These are phyloP conservation scores for Begonia masoniana DNA, from an alignment of 306 rosid genomes.

Conservation along the genomic window DNA sequence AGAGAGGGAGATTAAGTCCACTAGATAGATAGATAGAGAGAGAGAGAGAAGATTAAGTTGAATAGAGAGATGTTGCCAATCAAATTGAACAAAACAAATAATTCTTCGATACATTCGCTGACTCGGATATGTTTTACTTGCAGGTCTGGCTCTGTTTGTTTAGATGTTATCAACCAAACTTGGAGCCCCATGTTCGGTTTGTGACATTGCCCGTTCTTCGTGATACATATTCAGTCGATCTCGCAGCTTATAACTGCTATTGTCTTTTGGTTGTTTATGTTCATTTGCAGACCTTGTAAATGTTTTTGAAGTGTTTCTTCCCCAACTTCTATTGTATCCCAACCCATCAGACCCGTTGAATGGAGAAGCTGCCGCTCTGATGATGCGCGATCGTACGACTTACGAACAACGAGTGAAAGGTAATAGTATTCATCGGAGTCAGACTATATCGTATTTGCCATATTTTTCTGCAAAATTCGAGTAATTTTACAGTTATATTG, in stretches of 20 bases:
- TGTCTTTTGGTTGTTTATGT: background rate
- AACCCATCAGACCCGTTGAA: conserved; percentile 96
- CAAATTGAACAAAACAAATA: too few relatives aligned
- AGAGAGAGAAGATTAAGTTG: too few relatives aligned
- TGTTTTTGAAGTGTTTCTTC: conserved; percentile 95
- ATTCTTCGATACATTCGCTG: too few relatives aligned
- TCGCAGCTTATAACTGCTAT: background rate
- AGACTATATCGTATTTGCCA: too few relatives aligned
- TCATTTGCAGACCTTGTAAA: conserved; percentile 65
- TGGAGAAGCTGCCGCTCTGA: conserved; percentile 89
- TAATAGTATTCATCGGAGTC: conserved; percentile 7
- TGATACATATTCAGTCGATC: conserved; percentile 14
- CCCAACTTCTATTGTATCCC: conserved; percentile 92
- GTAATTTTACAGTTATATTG: too few relatives aligned
- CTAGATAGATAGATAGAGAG: too few relatives aligned
- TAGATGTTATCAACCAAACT: conserved; percentile 94
- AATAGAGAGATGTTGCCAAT: too few relatives aligned
- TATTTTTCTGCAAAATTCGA: too few relatives aligned
- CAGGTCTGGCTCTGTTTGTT: conserved; percentile 98
- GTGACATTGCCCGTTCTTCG: too few relatives aligned
- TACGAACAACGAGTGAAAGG: conserved; percentile 96
- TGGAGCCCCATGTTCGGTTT: conserved; percentile 99
- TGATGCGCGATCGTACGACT: conserved; percentile 76
- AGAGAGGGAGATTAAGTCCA: too few relatives aligned
- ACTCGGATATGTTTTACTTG: conserved; percentile 11